These are phyloP conservation scores for Skeletonema menzelii DNA, from an alignment of 108 stramenopile species.

Conservation along the genomic window DNA sequence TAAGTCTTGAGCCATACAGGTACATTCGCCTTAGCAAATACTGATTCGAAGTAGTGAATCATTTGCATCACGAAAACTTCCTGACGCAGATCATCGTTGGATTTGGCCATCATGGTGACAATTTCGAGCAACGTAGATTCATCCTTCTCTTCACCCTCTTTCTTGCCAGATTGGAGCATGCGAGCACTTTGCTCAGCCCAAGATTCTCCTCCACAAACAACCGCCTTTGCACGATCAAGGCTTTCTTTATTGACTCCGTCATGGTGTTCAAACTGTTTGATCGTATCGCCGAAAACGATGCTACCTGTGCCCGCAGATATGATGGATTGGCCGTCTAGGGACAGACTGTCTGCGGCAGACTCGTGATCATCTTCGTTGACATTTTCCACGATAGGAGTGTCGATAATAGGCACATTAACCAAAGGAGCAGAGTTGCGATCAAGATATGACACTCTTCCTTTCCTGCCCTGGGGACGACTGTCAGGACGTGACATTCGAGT, in stretches of 20 bases:
- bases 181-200: conserved; percentile 86
- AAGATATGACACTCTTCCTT: conserved; percentile 40
- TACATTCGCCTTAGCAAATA: conserved; percentile 84
- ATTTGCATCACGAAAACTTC: conserved; percentile 97
- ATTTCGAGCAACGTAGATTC: conserved; percentile 57
- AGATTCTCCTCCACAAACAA: conserved; percentile 78
- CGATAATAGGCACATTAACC: conserved; percentile 27
- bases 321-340: conserved; percentile 44
- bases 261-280: conserved; percentile 50
- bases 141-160: conserved; percentile 41
- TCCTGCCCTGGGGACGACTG: conserved; percentile 14
- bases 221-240: conserved; percentile 65
- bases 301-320: conserved; percentile 63
- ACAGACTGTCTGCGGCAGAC: conserved; percentile 36
- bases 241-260: conserved; percentile 70
- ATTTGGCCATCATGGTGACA: conserved; percentile 90
- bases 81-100: conserved; percentile 98
- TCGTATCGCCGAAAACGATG: conserved; percentile 53
- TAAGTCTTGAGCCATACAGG: conserved; percentile 96
- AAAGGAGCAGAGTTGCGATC: conserved; percentile 41
- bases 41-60: conserved; percentile 96
- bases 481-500: conserved; percentile 50
- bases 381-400: conserved; percentile 36
- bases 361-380: conserved; percentile 48
- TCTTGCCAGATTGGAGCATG: conserved; percentile 62